Base-by-base conservation (phyloP, 352 stramenopile genomes). In the Thalassiosira exigua region DNA sequence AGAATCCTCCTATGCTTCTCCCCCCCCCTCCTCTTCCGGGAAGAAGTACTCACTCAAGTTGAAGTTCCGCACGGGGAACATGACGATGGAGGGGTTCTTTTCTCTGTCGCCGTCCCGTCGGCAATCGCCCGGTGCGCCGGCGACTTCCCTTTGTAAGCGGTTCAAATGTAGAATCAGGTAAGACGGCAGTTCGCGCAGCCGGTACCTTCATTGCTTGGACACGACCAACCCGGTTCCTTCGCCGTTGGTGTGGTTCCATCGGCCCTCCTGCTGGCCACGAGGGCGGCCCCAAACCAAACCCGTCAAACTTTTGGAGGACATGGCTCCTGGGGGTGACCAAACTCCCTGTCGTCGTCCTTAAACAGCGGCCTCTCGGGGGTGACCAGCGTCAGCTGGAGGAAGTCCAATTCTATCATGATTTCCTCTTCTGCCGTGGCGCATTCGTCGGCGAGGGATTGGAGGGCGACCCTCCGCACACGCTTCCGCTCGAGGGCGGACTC, bases 81-180 rank as follows among this genome's bases (percentile, higher is more conserved):
- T 97, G 4, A 99, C 97, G 88, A 99, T 99, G 7, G 97, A 99
- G 26, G 96, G 96, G 82, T 99, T 99, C 88, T 99, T 99, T 90
- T 99, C 98, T 0, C n/a, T n/a, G n/a, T n/a, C n/a, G n/a, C n/a
- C n/a, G n/a, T n/a, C n/a, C n/a, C n/a, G n/a, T n/a, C n/a, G n/a
- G n/a, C n/a, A n/a, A n/a, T n/a, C n/a, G n/a, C n/a, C n/a, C n/a
- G n/a, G n/a, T n/a, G n/a, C n/a, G n/a, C n/a, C n/a, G n/a, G n/a
- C n/a, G n/a, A n/a, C n/a, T n/a, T n/a, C 99, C 22, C 94, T 94
- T 32, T 95, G 98, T 81, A 99, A 99, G 14, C 98, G 94, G 76
- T 95, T 97, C 33, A 99, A 90, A 79, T 98, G 95, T 62, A 99
- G 94, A 39, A 99, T 97, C 3, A 99, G 78, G 85, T 98, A 99